Evolutionary conservation across 352 stramenopile species (phyloP).

Genomic region (Pythium coloratum): DNA sequence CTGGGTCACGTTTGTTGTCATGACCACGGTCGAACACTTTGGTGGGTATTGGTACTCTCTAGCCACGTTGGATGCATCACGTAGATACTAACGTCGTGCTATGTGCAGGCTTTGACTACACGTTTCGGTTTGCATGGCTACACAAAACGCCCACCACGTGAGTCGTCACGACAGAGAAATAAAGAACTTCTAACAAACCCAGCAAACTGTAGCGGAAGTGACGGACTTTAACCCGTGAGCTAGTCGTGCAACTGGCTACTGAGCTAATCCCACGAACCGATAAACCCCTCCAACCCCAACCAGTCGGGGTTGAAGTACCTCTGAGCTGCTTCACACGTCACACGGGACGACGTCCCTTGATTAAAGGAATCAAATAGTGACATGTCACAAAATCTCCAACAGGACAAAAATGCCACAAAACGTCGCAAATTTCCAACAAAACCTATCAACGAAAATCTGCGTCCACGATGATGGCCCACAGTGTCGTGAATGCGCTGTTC

Average conservation of each 20-base stretch:
- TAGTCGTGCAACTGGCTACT: too few relatives aligned
- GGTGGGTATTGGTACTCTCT: background rate
- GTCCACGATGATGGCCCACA: conserved; percentile 41
- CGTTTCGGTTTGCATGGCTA: conserved; percentile 22
- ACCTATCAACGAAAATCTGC: background rate
- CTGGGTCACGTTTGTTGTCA: conserved; percentile 36
- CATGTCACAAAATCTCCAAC: background rate
- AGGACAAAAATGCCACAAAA: background rate
- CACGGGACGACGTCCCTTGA: background rate
- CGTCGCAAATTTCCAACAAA: conserved; percentile 6
- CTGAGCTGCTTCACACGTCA: background rate
- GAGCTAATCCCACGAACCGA: too few relatives aligned
- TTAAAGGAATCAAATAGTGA: background rate
- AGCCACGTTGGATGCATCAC: too few relatives aligned
- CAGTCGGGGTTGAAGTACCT: too few relatives aligned
- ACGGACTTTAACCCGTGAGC: too few relatives aligned
- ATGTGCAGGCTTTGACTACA: conserved; percentile 10
- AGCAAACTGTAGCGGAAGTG: too few relatives aligned
- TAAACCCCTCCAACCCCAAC: too few relatives aligned
- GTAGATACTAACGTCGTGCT: background rate
- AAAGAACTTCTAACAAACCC: too few relatives aligned
- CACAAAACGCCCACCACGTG: background rate
- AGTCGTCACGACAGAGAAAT: background rate
- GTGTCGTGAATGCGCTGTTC: conserved; percentile 68
- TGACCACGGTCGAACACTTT: conserved; percentile 27